Evolutionary conservation across 2,329 filamentous ascomycete genomes (phyloP).

Genomic region (Clonostachys byssicola): DNA sequence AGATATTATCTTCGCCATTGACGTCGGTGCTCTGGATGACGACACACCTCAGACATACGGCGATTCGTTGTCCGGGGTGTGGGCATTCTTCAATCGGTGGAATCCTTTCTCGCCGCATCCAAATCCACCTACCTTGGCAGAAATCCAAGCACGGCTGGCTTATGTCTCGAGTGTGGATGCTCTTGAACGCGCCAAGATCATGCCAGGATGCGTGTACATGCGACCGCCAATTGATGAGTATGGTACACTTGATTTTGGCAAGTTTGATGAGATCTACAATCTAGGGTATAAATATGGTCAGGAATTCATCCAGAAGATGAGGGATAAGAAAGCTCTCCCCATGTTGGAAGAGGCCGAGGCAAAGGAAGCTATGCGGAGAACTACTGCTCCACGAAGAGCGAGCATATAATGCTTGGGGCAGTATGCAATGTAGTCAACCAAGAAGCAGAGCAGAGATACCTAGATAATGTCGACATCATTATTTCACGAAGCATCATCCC

Average conservation of each 20-base stretch:
- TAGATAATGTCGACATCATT: too few relatives aligned
- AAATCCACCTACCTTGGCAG: slow-evolving; percentile 90
- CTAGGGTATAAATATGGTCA: slow-evolving; percentile 85
- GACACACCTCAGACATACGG: slow-evolving; percentile 89
- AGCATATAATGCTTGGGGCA: slow-evolving; percentile 52
- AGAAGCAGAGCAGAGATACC: too few relatives aligned
- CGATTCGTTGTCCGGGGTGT: slow-evolving; percentile 90
- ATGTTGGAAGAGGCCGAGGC: slow-evolving; percentile 69
- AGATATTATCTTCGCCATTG: slow-evolving; percentile 91
- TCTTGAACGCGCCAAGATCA: slow-evolving; percentile 86
- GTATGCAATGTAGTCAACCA: too few relatives aligned
- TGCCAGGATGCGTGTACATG: slow-evolving; percentile 92
- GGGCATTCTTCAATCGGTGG: slow-evolving; percentile 94
- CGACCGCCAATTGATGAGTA: slow-evolving; percentile 90
- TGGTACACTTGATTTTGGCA: slow-evolving; percentile 91
- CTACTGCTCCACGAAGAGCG: slow-evolving; percentile 74
- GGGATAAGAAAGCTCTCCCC: slow-evolving; percentile 72
- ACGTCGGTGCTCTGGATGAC: slow-evolving; percentile 90
- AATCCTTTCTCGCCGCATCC: slow-evolving; percentile 87
- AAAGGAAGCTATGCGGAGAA: slow-evolving; percentile 71
- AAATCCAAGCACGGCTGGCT: slow-evolving; percentile 91
- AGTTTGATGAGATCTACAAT: slow-evolving; percentile 95
- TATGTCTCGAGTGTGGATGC: slow-evolving; percentile 96
- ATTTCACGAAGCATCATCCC: too few relatives aligned
- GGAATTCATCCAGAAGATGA: slow-evolving; percentile 72